Conservation (phyloP, 345 rosid species). For the Populus euphratica region DNA sequence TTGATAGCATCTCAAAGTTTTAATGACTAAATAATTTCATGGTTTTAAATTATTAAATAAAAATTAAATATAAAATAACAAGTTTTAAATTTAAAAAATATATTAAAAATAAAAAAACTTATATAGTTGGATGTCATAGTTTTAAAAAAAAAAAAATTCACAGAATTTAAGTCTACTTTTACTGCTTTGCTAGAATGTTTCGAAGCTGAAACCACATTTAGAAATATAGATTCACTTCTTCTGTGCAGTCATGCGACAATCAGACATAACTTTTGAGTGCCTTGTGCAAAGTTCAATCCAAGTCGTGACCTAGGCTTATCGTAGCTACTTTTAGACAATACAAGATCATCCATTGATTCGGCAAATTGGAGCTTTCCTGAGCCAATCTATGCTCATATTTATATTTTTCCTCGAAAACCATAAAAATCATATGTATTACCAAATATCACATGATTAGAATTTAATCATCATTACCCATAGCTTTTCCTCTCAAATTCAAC, state of each 20-base stretch:
- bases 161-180: no score
- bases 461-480: not conserved
- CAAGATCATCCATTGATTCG: not conserved
- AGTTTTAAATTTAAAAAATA: no score
- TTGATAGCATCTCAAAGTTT: accelerated
- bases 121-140: no score
- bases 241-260: not conserved
- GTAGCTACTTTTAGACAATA: not conserved
- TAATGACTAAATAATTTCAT: accelerated
- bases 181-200: not conserved
- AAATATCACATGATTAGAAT: not conserved
- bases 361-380: not conserved
- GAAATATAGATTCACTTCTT: not conserved
- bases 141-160: no score
- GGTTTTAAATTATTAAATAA: no score
- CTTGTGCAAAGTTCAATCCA: not conserved
- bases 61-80: no score
- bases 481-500: not conserved
- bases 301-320: not conserved
- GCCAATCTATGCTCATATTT: not conserved
- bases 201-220: not conserved
- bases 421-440: not conserved
- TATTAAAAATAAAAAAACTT: no score
- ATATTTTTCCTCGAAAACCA: no score
- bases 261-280: not conserved